Conservation (phyloP, 495 filamentous ascomycete species). For the Hyaloscypha variabilis region DNA sequence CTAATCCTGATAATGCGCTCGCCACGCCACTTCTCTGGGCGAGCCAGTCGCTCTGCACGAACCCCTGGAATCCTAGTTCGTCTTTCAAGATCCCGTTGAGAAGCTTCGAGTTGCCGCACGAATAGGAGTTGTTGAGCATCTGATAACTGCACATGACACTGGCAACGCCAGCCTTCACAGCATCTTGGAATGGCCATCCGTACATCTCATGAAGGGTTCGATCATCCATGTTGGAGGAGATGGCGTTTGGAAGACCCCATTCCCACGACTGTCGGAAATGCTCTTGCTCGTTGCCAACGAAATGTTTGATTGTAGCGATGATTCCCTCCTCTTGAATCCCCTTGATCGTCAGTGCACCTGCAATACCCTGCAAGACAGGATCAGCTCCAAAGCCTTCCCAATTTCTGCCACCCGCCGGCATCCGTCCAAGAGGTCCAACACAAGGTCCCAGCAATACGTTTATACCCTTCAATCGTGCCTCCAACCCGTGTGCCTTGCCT, state of each 20-base stretch:
- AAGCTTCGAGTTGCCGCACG: conserved; percentile 89
- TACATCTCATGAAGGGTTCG: conserved; percentile 83
- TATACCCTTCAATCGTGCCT: conserved; percentile 73
- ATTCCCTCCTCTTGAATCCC: conserved; percentile 80
- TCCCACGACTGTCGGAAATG: conserved; percentile 76
- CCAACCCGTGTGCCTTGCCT: conserved; percentile 67
- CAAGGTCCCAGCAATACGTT: conserved; percentile 76
- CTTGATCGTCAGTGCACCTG: conserved; percentile 65
- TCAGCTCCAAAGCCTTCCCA: conserved; percentile 89
- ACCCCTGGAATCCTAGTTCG: conserved; percentile 93
- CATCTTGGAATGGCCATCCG: conserved; percentile 88
- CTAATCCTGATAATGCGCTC: conserved; percentile 80
- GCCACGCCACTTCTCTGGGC: conserved; percentile 83
- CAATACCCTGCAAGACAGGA: conserved; percentile 72
- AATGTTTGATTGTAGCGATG: conserved; percentile 86
- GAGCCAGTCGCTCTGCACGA: conserved; percentile 92
- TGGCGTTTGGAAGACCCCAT: conserved; percentile 74
- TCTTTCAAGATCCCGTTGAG: conserved; percentile 94
- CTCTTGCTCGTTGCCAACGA: conserved; percentile 84
- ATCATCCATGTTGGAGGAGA: conserved; percentile 84
- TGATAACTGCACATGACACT: conserved; percentile 76
- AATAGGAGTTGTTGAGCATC: conserved; percentile 87
- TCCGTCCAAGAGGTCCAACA: conserved; percentile 77
- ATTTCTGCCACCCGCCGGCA: conserved; percentile 85
- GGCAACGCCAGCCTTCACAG: conserved; percentile 82